Conservation (phyloP, 345 rosid species). For the Fremontodendron californicum region DNA sequence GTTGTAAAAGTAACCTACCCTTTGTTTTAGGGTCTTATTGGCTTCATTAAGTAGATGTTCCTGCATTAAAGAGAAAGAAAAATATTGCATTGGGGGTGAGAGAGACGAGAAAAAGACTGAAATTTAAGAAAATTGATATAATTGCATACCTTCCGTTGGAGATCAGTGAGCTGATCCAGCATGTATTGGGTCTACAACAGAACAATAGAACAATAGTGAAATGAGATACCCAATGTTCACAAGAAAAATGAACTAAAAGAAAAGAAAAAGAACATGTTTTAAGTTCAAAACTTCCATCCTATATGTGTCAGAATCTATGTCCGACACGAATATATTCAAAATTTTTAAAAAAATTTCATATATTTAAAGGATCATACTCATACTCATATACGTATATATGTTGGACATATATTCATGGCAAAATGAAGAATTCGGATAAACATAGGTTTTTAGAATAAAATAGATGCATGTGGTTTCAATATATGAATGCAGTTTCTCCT, state of each 20-base stretch:
- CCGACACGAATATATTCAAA: no score
- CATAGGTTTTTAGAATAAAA: no score
- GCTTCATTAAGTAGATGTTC: constrained; percentile 73
- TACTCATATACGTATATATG: no score
- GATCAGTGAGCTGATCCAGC: constrained; percentile 91
- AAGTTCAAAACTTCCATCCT: background rate
- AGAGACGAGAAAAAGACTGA: background rate
- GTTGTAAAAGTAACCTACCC: constrained; percentile 41
- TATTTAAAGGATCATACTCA: no score
- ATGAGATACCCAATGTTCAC: background rate
- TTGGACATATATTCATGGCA: no score
- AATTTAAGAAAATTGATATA: background rate
- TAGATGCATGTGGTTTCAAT: background rate
- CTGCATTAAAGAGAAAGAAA: constrained; percentile 27
- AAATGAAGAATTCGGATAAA: no score
- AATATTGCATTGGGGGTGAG: background rate
- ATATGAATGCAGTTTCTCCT: no score
- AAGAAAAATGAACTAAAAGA: background rate
- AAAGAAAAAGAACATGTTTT: background rate
- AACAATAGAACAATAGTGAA: constrained; percentile 2
- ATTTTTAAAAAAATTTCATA: no score
- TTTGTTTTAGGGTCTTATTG: constrained; percentile 68
- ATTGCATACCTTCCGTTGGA: constrained; percentile 65
- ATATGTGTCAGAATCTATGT: no score
- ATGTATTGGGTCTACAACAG: constrained; percentile 69